Evolutionary conservation across 1,284 basidiomycete species (phyloP).

Genomic region (Cutaneotrichosporon sp.): DNA sequence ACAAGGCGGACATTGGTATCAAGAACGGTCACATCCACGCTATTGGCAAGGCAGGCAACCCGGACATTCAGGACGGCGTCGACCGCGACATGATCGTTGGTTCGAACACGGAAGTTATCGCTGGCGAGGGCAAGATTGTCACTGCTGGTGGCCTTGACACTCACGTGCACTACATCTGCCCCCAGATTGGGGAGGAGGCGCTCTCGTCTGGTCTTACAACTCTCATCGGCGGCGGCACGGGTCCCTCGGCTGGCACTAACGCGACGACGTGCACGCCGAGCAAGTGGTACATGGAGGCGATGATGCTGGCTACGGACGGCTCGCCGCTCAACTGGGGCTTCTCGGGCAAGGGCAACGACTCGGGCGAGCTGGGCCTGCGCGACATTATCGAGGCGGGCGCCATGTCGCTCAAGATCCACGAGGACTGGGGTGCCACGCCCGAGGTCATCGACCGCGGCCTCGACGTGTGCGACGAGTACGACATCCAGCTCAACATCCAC

Average conservation of each 20-base stretch:
- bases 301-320: constrained; percentile 85
- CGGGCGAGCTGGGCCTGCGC: constrained; percentile 66
- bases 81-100: constrained; percentile 75
- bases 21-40: constrained; percentile 80
- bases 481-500: constrained; percentile 97
- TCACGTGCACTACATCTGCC: constrained; percentile 92
- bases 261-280: constrained; percentile 96
- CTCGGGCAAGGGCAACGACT: constrained; percentile 93
- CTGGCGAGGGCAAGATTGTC: constrained; percentile 89
- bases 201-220: constrained; percentile 70
- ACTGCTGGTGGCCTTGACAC: constrained; percentile 93
- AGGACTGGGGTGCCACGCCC: constrained; percentile 97
- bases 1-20: constrained; percentile 99
- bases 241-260: constrained; percentile 83
- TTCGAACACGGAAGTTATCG: constrained; percentile 82
- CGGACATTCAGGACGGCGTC: constrained; percentile 86
- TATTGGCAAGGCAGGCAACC: constrained; percentile 97
- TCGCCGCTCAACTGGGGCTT: constrained; percentile 91
- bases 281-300: constrained; percentile 80
- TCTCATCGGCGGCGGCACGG: constrained; percentile 89
- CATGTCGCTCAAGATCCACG: constrained; percentile 90
- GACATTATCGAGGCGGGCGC: constrained; percentile 89
- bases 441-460: constrained; percentile 77
- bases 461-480: constrained; percentile 84
- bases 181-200: constrained; percentile 71